phyloP scores from a whole-genome alignment of 345 rosid species.

The Raphanus raphanistrum region DNA sequence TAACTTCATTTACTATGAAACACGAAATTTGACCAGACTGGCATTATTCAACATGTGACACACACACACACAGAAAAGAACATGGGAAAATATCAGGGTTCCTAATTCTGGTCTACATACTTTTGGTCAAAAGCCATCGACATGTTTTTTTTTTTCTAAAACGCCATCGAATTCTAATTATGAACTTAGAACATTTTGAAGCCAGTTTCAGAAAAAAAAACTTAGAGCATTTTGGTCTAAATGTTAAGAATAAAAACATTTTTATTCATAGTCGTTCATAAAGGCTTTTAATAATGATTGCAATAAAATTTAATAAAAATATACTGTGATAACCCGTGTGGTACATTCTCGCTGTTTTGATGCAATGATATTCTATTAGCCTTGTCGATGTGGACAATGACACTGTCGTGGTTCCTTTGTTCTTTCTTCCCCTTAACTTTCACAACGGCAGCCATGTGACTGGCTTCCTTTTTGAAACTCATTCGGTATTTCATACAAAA shows the following conservation, averaged over 20 bases:
- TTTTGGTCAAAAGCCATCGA: not conserved
- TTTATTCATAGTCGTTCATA: not conserved
- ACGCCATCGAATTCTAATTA: not conserved
- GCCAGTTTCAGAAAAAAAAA: too few species aligned
- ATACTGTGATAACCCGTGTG: not conserved
- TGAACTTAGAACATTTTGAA: too few species aligned
- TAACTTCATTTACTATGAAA: not conserved
- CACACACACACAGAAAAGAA: not conserved
- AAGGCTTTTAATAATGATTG: not conserved
- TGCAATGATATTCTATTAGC: not conserved
- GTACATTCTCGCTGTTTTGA: not conserved
- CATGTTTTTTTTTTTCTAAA: too few species aligned
- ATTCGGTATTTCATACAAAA: too few species aligned
- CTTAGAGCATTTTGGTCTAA: too few species aligned
- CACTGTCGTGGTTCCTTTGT: not conserved
- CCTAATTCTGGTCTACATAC: not conserved
- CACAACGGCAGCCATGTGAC: slow-evolving; percentile 99
- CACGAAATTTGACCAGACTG: not conserved
- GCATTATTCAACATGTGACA: not conserved
- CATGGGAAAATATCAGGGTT: not conserved
- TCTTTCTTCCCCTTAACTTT: slow-evolving; percentile 35
- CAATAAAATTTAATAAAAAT: not conserved
- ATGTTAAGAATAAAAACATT: too few species aligned
- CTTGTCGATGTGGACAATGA: not conserved
- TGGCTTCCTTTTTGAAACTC: slow-evolving; percentile 93